Evolutionary conservation across 1,284 basidiomycete genomes (phyloP).

Genomic region (Cerrena zonata): DNA sequence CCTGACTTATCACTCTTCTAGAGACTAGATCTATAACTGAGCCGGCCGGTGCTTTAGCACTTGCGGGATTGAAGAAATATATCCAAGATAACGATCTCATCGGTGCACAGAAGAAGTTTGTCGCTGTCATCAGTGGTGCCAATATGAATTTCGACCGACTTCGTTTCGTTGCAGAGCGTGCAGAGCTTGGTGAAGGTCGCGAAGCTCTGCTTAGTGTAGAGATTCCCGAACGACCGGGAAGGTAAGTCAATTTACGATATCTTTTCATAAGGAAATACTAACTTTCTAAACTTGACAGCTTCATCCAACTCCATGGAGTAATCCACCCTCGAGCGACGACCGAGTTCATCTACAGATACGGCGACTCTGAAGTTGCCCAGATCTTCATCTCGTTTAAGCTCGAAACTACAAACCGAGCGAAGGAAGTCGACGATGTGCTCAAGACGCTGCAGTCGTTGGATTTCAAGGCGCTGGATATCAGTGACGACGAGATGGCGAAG

Average conservation of each 20-base stretch:
- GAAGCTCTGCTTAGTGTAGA: conserved; percentile 91
- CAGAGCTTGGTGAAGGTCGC: conserved; percentile 90
- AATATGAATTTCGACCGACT: conserved; percentile 99
- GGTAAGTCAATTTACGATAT: conserved; percentile 39
- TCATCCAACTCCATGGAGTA: conserved; percentile 79
- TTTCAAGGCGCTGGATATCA: conserved; percentile 86
- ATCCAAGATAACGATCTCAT: conserved; percentile 78
- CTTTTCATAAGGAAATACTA: not conserved
- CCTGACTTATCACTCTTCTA: too few relatives aligned
- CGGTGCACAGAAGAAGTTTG: conserved; percentile 81
- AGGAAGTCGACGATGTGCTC: conserved; percentile 69
- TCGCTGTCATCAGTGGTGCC: conserved; percentile 89
- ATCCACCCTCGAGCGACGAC: conserved; percentile 91
- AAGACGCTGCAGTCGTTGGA: conserved; percentile 55
- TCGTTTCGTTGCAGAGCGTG: conserved; percentile 95
- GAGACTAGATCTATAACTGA: conserved; percentile 94
- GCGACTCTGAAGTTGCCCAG: conserved; percentile 63
- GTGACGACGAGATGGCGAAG: conserved; percentile 93
- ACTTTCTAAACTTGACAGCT: conserved; percentile 44
- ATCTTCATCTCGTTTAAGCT: conserved; percentile 91
- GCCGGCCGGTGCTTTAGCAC: conserved; percentile 90
- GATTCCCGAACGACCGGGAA: conserved; percentile 88
- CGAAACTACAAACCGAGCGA: conserved; percentile 52
- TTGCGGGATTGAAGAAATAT: conserved; percentile 90
- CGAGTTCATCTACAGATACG: conserved; percentile 95